Percentiles rank a stretch among this genome's conserved stretches.
Conservation (phyloP, 495 filamentous ascomycete species). For the Parachaetomium inaequale region DNA sequence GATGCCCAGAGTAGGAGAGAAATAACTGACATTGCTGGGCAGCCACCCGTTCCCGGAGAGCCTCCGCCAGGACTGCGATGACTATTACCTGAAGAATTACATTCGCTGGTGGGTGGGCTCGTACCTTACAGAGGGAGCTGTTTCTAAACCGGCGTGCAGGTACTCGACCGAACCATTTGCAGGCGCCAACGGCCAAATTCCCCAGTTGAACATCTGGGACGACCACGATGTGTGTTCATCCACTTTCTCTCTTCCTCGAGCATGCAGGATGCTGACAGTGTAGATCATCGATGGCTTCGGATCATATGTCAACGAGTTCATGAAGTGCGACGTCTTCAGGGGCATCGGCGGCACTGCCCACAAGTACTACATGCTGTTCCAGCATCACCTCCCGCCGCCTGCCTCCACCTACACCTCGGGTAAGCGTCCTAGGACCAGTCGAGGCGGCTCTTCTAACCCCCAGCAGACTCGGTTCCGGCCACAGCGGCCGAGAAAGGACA, state of each 20-base stretch:
- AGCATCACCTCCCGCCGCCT: constrained; percentile 84
- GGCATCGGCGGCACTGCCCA: constrained; percentile 83
- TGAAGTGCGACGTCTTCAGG: constrained; percentile 83
- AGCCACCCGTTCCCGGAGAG: constrained; percentile 69
- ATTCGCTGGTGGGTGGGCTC: constrained; percentile 62
- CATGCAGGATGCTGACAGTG: constrained; percentile 1
- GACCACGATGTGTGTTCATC: constrained; percentile 64
- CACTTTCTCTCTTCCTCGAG: no score
- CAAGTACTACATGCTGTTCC: constrained; percentile 93
- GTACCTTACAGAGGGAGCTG: not conserved
- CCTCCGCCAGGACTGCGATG: constrained; percentile 73
- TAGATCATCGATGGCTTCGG: constrained; percentile 91
- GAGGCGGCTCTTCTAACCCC: not conserved
- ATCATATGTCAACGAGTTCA: constrained; percentile 88
- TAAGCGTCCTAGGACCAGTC: constrained; percentile 11
- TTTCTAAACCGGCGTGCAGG: constrained; percentile 12
- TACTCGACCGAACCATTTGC: constrained; percentile 82
- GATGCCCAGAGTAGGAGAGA: no score
- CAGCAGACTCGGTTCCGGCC: constrained; percentile 26
- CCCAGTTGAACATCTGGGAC: constrained; percentile 94
- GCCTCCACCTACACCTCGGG: constrained; percentile 75
- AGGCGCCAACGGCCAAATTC: constrained; percentile 77
- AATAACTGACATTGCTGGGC: no score
- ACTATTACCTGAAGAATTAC: constrained; percentile 89
- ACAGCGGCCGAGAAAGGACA: constrained; percentile 37